Percentiles rank a stretch among this genome's conserved stretches.
phyloP scores from a whole-genome alignment of 1,284 basidiomycete species.

The Leccinum angustisporum region DNA sequence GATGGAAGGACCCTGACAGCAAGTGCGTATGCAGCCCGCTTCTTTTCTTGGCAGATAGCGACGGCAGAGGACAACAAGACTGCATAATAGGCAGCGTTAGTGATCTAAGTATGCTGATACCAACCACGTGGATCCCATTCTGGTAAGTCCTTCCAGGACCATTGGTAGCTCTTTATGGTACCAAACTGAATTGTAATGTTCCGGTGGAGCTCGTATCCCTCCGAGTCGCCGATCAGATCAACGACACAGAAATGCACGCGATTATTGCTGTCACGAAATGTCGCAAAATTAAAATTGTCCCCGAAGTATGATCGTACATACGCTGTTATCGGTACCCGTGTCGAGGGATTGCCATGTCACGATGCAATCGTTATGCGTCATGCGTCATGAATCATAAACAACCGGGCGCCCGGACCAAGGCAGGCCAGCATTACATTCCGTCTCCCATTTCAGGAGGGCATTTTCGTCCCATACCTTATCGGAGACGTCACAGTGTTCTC shows the following conservation, averaged over 20 bases:
- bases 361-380: neutral
- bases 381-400: neutral
- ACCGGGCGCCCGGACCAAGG: slow-evolving; percentile 60
- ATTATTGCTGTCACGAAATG: neutral
- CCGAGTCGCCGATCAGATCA: neutral
- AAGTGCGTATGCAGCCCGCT: neutral
- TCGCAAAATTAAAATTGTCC: neutral
- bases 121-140: neutral
- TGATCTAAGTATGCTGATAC: too few species aligned
- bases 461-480: slow-evolving; percentile 76
- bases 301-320: neutral
- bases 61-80: neutral
- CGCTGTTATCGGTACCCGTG: neutral
- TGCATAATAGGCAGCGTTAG: neutral
- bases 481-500: slow-evolving; percentile 48
- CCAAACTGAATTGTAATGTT: neutral
- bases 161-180: neutral
- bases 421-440: slow-evolving; percentile 56
- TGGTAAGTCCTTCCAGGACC: neutral
- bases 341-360: neutral
- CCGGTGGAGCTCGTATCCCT: neutral
- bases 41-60: neutral
- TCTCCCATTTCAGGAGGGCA: slow-evolving; percentile 74
- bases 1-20: neutral
- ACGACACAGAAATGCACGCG: neutral